phyloP scores from a whole-genome alignment of 345 rosid species.

The Eucalyptus pauciflora region DNA sequence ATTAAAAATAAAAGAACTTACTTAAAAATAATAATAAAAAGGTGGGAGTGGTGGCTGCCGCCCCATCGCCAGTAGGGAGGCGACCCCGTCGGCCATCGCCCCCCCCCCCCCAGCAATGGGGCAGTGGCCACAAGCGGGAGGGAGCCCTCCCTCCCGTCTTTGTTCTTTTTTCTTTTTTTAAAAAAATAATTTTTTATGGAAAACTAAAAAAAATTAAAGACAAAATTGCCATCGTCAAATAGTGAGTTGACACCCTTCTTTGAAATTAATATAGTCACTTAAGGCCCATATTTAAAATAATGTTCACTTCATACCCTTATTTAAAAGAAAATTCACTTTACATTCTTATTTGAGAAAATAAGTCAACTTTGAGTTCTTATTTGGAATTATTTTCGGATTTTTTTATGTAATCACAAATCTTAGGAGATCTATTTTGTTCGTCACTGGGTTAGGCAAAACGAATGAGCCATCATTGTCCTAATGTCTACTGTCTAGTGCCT shows the following conservation, averaged over 20 bases:
- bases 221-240: no score
- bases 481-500: not conserved
- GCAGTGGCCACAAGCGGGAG: accelerated
- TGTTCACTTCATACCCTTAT: accelerated
- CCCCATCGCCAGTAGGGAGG: no score
- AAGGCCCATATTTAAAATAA: accelerated
- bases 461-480: not conserved
- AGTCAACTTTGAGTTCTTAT: accelerated
- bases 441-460: not conserved
- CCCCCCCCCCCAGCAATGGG: accelerated
- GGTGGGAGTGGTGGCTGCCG: accelerated
- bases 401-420: not conserved
- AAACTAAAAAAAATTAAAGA: no score
- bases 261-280: accelerated
- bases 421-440: not conserved
- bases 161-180: no score
- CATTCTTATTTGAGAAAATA: accelerated
- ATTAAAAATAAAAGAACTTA: no score
- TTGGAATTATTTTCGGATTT: accelerated
- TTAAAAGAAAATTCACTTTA: accelerated
- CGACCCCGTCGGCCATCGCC: accelerated
- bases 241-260: accelerated
- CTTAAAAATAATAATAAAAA: accelerated
- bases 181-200: no score
- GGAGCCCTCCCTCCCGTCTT: accelerated